Base-by-base conservation (phyloP, 768 basidiomycete genomes). In the Suillus americanus region DNA sequence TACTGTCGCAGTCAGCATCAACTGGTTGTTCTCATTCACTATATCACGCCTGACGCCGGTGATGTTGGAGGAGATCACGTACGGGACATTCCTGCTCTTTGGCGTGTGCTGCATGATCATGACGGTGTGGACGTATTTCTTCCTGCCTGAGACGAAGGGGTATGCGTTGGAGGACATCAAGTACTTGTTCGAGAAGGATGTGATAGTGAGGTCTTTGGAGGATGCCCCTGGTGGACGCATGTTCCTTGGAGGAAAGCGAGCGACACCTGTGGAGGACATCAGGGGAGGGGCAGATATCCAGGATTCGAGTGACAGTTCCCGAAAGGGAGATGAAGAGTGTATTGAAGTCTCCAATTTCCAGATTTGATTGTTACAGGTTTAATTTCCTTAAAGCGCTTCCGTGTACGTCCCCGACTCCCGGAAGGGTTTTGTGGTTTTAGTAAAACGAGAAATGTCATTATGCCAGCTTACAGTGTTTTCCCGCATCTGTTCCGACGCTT, bases 101-200 rank as follows among this genome's bases (percentile, higher is more conserved):
- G 80, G 81, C 4, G 65, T 78, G 55, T 79, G 75, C 66, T 82
- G 81, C 66, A 18, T 81, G 30, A 61, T 79, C 63, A 80, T 82
- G 77, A 70, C 78, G 50, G 61, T 72, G 8, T 85, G 81, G 82
- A 73, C 81, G 41, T 81, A 81, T 70, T 64, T 80, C 59, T 78
- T 76, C 67, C 72, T 83, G 14, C 83, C 83, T 2, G 83, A 85
- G 71, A 84, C 82, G n/a, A 74, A 72, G 20, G 81, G 81, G 35
- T 75, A 78, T 62, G 78, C 78, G 14, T 67, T 84, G 65, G 83
- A 84, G 72, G 82, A 83, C 63, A 80, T 84, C 62, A 77, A 78
- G 38, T 75, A 74, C 62, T 69, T 84, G 5, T 83, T 83, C 60
- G 82, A 81, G 69, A 67, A 74, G 12, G 76, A 79, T 45, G 69